phyloP scores from a whole-genome alignment of 2,329 filamentous ascomycete species.

The Aureobasidium pullulans region DNA sequence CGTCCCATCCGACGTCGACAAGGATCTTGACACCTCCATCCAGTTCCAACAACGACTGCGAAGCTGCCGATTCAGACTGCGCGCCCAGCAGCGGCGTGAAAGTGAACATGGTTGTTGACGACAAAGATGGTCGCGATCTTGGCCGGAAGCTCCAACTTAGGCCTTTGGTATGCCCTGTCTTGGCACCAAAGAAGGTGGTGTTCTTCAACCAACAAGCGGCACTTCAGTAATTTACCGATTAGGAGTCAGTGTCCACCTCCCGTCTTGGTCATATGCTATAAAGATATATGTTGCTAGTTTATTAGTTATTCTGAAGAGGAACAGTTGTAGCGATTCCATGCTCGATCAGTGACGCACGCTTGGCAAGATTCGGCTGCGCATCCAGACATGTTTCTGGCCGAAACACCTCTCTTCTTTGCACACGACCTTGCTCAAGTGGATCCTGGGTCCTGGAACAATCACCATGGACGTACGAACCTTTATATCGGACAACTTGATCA shows the following conservation, averaged over 20 bases:
- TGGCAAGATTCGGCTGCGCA: not conserved
- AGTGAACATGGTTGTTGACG: slow-evolving; percentile 70
- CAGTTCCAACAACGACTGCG: slow-evolving; percentile 91
- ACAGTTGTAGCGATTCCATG: too few relatives aligned
- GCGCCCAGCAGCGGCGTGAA: slow-evolving; percentile 90
- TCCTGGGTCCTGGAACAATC: not conserved
- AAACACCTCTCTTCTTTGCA: not conserved
- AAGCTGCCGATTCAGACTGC: slow-evolving; percentile 76
- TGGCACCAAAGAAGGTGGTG: not conserved
- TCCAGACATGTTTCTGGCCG: not conserved
- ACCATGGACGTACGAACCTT: slow-evolving; percentile 31
- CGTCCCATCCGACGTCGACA: slow-evolving; percentile 93
- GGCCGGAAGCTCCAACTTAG: not conserved
- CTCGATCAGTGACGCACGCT: not conserved
- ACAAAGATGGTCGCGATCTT: not conserved
- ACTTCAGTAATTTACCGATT: not conserved
- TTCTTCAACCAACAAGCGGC: not conserved
- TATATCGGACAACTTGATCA: slow-evolving; percentile 44
- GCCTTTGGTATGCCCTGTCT: not conserved
- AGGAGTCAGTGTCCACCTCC: too few relatives aligned
- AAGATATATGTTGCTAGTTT: too few relatives aligned
- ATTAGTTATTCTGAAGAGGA: not conserved
- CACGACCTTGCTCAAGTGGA: not conserved
- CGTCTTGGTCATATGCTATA: too few relatives aligned
- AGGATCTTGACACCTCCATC: slow-evolving; percentile 95